Evolutionary conservation across 202 grass and related monocot genomes (phyloP).

Genomic region (Alloteropsis angusta): DNA sequence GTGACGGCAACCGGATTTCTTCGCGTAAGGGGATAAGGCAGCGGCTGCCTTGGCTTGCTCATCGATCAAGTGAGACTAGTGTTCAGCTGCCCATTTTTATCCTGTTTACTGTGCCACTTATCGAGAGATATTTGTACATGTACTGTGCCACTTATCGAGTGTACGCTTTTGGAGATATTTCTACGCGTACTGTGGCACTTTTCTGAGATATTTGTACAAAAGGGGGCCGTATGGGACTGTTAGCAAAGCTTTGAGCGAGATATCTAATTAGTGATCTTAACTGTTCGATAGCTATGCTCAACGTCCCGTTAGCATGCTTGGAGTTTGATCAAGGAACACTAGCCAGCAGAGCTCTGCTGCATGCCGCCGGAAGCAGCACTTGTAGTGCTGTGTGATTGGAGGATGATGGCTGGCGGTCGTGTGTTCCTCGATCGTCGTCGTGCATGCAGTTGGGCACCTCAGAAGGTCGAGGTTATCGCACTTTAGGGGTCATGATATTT

Average conservation of each 20-base stretch:
- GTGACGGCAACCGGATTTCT: constrained; percentile 23
- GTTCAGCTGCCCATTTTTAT: constrained; percentile 26
- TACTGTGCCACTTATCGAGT: neutral
- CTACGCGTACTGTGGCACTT: neutral
- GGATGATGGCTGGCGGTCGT: constrained; percentile 9
- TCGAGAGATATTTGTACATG: neutral
- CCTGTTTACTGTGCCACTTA: neutral
- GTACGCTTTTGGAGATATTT: constrained; percentile 11
- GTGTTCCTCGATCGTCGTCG: neutral
- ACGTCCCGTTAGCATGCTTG: neutral
- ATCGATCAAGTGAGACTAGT: neutral
- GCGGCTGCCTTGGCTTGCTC: neutral
- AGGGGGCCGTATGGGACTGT: neutral
- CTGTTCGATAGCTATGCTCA: constrained; percentile 20
- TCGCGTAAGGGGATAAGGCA: constrained; percentile 15
- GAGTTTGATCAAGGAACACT: constrained; percentile 12
- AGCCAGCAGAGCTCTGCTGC: neutral
- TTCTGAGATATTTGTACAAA: too few relatives aligned
- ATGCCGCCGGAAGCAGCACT: neutral
- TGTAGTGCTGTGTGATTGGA: constrained; percentile 2
- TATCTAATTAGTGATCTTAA: constrained; percentile 21
- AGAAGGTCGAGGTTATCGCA: constrained; percentile 15
- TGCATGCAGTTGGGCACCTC: neutral
- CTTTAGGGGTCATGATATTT: neutral
- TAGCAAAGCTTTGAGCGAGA: neutral